Conservation (phyloP, 495 filamentous ascomycete species). For the Copromyces sp. region DNA sequence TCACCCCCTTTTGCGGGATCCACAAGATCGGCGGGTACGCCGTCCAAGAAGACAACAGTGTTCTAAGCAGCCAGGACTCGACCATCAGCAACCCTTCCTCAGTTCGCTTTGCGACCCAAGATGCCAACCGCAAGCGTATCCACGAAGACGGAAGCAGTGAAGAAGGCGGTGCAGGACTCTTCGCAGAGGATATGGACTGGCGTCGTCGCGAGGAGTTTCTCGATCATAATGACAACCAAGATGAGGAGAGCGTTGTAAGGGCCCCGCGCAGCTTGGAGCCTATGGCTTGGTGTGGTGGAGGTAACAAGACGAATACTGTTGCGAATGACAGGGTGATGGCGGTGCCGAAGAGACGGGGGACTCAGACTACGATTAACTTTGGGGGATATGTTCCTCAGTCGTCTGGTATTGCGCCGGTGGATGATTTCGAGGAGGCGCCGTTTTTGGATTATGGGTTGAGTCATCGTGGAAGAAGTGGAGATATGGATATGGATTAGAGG, state of each 20-base stretch:
- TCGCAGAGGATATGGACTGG: slow-evolving; percentile 7
- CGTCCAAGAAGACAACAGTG: slow-evolving; percentile 26
- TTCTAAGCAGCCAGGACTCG: slow-evolving; percentile 32
- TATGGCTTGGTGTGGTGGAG: slow-evolving; percentile 7
- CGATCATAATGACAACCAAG: slow-evolving; percentile 3
- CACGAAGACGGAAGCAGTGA: slow-evolving; percentile 21
- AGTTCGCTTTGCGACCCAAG: not conserved
- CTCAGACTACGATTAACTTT: not conserved
- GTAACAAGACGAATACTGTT: not conserved
- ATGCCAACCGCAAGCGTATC: slow-evolving; percentile 29
- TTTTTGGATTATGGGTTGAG: slow-evolving; percentile 35
- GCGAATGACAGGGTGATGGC: slow-evolving; percentile 27
- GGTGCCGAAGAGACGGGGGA: slow-evolving; percentile 22
- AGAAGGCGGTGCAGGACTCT: slow-evolving; percentile 10
- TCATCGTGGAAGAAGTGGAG: not conserved
- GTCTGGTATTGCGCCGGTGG: slow-evolving; percentile 1
- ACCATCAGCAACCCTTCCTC: slow-evolving; percentile 5
- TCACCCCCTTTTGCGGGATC: slow-evolving; percentile 69
- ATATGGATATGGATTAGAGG: slow-evolving; percentile 15
- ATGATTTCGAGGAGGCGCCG: slow-evolving; percentile 44
- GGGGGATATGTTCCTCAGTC: not conserved
- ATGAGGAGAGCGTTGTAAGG: slow-evolving; percentile 17
- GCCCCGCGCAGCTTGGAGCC: slow-evolving; percentile 27
- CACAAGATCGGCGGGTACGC: slow-evolving; percentile 50
- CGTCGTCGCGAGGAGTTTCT: slow-evolving; percentile 16